These are phyloP conservation scores for Lathyrus tuberosus DNA, from an alignment of 306 rosid species.

Conservation along the genomic window DNA sequence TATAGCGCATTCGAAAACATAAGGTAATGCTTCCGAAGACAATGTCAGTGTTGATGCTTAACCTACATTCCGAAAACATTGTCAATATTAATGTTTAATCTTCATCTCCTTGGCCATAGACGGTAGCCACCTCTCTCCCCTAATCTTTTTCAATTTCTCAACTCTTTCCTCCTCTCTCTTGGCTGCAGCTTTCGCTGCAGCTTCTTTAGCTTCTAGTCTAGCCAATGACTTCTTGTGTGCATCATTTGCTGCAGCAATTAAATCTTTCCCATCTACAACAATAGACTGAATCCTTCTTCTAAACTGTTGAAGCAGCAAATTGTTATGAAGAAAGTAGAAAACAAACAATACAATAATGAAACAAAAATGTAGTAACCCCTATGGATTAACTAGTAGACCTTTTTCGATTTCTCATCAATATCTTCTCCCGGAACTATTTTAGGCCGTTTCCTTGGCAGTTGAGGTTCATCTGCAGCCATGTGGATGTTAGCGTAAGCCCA, in stretches of 20 bases:
- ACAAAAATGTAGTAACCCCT: conserved; percentile 1
- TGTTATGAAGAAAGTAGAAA: conserved; percentile 26
- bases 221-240: conserved; percentile 61
- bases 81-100: conserved; percentile 8
- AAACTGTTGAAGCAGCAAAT: conserved; percentile 54
- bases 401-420: conserved; percentile 81
- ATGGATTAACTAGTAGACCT: conserved; percentile 51
- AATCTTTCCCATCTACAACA: conserved; percentile 63
- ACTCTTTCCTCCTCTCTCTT: conserved; percentile 82
- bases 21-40: not conserved
- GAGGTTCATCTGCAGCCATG: conserved; percentile 66
- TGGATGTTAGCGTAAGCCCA: conserved; percentile 39
- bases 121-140: conserved; percentile 94
- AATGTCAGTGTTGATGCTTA: conserved; percentile 24
- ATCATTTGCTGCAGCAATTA: conserved; percentile 63
- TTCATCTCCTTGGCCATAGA: conserved; percentile 75
- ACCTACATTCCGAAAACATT: conserved; percentile 43
- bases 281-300: conserved; percentile 53
- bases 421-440: conserved; percentile 78
- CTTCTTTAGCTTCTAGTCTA: conserved; percentile 68
- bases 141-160: conserved; percentile 69
- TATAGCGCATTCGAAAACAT: too few species aligned
- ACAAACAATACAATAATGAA: not conserved
- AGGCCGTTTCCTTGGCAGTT: conserved; percentile 64
- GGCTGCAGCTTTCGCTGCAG: conserved; percentile 68